These are phyloP conservation scores for Jamesozyma spencerorum DNA, from an alignment of 805 yeast genomes.

Conservation along the genomic window DNA sequence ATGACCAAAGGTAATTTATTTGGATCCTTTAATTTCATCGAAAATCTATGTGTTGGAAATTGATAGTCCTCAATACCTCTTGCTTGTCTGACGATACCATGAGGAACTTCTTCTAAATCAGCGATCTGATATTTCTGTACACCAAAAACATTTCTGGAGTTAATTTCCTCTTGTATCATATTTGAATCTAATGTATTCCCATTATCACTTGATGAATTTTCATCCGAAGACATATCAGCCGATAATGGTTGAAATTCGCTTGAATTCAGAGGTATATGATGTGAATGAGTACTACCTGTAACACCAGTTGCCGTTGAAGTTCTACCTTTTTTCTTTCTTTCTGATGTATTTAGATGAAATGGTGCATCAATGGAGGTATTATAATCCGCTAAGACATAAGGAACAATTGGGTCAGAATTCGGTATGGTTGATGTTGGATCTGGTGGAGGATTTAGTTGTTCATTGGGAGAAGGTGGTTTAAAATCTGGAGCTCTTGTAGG, in stretches of 20 bases:
- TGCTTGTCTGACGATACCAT: slow-evolving; percentile 86
- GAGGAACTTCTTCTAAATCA: slow-evolving; percentile 94
- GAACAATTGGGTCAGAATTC: slow-evolving; percentile 65
- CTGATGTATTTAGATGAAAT: slow-evolving; percentile 9
- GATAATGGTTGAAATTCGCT: slow-evolving; percentile 51
- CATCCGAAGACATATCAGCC: slow-evolving; percentile 32
- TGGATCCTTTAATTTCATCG: slow-evolving; percentile 58
- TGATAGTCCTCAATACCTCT: slow-evolving; percentile 53
- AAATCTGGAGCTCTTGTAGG: slow-evolving; percentile 89
- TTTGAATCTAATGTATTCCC: not conserved
- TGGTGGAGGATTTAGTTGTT: slow-evolving; percentile 50
- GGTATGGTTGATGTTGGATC: slow-evolving; percentile 67
- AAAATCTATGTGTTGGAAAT: slow-evolving; percentile 83
- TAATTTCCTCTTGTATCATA: slow-evolving; percentile 3
- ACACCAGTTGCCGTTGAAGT: not conserved
- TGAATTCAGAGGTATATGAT: slow-evolving; percentile 43
- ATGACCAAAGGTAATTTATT: slow-evolving; percentile 82
- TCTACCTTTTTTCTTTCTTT: slow-evolving; percentile 3
- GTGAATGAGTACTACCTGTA: not conserved
- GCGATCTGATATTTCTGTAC: slow-evolving; percentile 60
- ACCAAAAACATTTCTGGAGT: slow-evolving; percentile 22
- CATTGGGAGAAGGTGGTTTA: slow-evolving; percentile 69
- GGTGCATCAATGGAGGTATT: slow-evolving; percentile 70
- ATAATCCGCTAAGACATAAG: slow-evolving; percentile 66
- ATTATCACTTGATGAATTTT: not conserved